Evolutionary conservation across 352 stramenopile genomes (phyloP).

Genomic region (Achlya hypogyna): DNA sequence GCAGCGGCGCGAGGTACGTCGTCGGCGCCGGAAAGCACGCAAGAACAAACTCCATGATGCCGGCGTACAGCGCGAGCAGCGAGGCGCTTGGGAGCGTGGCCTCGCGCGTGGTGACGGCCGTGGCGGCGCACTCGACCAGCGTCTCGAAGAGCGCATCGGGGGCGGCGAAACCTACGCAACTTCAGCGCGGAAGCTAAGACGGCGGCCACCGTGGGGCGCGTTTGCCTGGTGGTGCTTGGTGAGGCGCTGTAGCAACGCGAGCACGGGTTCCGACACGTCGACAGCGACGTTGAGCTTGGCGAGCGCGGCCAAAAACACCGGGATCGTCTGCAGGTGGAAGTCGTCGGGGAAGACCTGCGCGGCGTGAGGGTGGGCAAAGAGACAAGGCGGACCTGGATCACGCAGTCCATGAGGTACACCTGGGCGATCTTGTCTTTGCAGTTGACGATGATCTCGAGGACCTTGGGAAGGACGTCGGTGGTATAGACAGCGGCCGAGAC

Average conservation of each 20-base stretch:
- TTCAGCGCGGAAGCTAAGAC: not conserved
- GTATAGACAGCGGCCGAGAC: conserved; percentile 87
- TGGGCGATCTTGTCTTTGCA: conserved; percentile 96
- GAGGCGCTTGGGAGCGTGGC: conserved; percentile 5
- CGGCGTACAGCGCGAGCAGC: conserved; percentile 6
- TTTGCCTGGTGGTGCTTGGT: conserved; percentile 75
- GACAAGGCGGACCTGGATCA: conserved; percentile 83
- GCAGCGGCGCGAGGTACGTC: not conserved
- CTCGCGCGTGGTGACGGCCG: not conserved
- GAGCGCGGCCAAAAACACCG: conserved; percentile 79
- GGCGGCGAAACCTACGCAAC: conserved; percentile 10
- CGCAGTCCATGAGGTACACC: conserved; percentile 97
- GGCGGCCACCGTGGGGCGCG: conserved; percentile 13
- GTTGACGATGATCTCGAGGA: conserved; percentile 91
- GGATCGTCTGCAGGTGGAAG: conserved; percentile 95
- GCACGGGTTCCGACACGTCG: conserved; percentile 85
- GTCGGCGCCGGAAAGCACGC: conserved; percentile 3
- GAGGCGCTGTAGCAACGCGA: conserved; percentile 91
- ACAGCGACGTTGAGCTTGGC: conserved; percentile 86
- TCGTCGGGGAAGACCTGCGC: conserved; percentile 91
- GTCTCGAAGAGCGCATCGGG: conserved; percentile 11
- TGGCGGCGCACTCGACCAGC: not conserved
- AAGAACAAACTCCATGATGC: conserved; percentile 10
- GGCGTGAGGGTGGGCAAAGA: not conserved
- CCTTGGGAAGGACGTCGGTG: conserved; percentile 77